Percentiles rank a stretch among this genome's conserved stretches.
Conservation (phyloP, 2,329 filamentous ascomycete genomes). For the Aplosporella prunicola region DNA sequence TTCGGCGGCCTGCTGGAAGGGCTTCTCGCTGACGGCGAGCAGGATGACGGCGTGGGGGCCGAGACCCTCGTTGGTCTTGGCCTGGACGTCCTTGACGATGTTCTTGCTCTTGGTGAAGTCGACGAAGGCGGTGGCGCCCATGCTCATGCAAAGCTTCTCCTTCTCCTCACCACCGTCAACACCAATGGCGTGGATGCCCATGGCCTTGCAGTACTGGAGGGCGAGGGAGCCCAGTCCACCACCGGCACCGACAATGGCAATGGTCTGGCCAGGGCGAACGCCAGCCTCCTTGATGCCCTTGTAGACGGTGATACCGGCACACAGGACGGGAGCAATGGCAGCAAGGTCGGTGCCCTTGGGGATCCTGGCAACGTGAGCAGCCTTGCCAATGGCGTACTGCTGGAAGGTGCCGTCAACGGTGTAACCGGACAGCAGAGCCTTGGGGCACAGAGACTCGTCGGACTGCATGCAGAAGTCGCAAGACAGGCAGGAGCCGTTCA, state of each 20-base stretch:
- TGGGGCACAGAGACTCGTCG: constrained; percentile 74
- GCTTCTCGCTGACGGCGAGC: constrained; percentile 78
- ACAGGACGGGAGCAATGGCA: constrained; percentile 69
- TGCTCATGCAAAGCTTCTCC: constrained; percentile 52
- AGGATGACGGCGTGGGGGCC: constrained; percentile 83
- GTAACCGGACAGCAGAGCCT: constrained; percentile 74
- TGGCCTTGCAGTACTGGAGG: constrained; percentile 80
- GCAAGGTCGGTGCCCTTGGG: constrained; percentile 69
- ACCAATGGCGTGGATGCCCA: constrained; percentile 74
- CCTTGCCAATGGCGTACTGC: constrained; percentile 83
- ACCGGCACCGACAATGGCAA: constrained; percentile 79
- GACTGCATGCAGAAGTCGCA: constrained; percentile 69
- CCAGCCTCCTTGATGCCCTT: constrained; percentile 83
- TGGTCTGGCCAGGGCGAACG: constrained; percentile 61
- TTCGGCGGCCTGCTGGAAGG: constrained; percentile 85
- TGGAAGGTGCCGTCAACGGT: constrained; percentile 91
- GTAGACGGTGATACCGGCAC: constrained; percentile 81
- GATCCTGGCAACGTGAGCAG: constrained; percentile 72
- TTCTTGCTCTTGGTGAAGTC: constrained; percentile 72
- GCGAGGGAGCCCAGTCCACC: constrained; percentile 74
- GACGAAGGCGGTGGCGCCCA: constrained; percentile 65
- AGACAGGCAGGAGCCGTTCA: constrained; percentile 75
- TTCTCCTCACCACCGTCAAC: constrained; percentile 82
- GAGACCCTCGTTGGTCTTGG: constrained; percentile 65
- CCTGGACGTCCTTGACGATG: constrained; percentile 75